These are phyloP conservation scores for Kodamaea laetipori DNA, from an alignment of 805 yeast species.

Conservation along the genomic window DNA sequence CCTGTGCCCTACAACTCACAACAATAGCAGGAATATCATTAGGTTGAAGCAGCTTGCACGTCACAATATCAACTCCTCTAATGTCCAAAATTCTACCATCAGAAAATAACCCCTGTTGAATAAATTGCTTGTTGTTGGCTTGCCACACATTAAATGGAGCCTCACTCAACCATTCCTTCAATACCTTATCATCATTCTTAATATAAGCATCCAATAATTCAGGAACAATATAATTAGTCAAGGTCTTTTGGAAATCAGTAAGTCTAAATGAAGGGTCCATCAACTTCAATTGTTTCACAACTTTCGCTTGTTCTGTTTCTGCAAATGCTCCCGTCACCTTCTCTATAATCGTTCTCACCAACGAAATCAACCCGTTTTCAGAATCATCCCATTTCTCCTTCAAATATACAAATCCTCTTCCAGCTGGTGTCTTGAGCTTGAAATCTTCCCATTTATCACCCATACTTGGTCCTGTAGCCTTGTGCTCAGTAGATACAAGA, in stretches of 20 bases:
- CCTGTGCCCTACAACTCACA: conserved; percentile 95
- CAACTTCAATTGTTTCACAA: conserved; percentile 77
- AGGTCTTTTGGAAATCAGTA: conserved; percentile 75
- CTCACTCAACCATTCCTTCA: conserved; percentile 92
- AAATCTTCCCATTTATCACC: conserved; percentile 68
- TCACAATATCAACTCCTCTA: conserved; percentile 90
- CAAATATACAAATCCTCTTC: conserved; percentile 60
- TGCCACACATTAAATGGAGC: conserved; percentile 95
- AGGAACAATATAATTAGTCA: conserved; percentile 91
- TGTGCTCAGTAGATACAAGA: conserved; percentile 77
- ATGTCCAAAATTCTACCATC: conserved; percentile 92
- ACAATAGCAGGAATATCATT: conserved; percentile 91
- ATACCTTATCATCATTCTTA: conserved; percentile 79
- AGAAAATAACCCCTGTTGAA: conserved; percentile 86
- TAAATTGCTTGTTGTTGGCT: conserved; percentile 88
- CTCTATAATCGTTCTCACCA: conserved; percentile 76
- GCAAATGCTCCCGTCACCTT: conserved; percentile 87
- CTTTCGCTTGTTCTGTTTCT: conserved; percentile 95
- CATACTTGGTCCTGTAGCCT: conserved; percentile 68
- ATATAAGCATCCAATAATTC: conserved; percentile 95
- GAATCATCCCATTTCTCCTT: conserved; percentile 86
- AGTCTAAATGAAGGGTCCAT: conserved; percentile 88
- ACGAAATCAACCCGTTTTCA: conserved; percentile 85
- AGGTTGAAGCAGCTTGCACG: conserved; percentile 86
- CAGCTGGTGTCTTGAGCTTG: conserved; percentile 67